Evolutionary conservation across 2,329 filamentous ascomycete species (phyloP).

Genomic region (Akanthomyces dipterigenus): DNA sequence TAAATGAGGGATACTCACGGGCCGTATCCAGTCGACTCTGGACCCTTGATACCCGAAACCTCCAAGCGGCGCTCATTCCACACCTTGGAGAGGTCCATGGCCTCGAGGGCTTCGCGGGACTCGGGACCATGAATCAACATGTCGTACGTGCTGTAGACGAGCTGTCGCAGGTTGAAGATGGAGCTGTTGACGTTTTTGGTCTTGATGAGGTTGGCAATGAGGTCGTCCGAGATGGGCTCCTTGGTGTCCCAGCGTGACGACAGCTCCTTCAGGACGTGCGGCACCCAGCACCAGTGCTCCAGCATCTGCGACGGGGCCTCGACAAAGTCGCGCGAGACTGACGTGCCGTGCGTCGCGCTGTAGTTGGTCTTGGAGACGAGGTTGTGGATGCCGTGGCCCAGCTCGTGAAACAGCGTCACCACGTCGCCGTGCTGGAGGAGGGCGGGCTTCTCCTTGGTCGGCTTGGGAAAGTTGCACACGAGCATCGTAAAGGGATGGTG

Average conservation of each 20-base stretch:
- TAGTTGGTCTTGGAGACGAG: constrained; percentile 28
- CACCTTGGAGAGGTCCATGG: constrained; percentile 55
- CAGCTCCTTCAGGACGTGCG: constrained; percentile 27
- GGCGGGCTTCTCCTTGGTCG: constrained; percentile 67
- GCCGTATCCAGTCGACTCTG: constrained; percentile 55
- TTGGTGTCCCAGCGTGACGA: constrained; percentile 39
- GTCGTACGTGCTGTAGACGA: constrained; percentile 45
- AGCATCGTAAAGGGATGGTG: constrained; percentile 72
- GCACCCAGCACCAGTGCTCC: constrained; percentile 34
- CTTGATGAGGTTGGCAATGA: constrained; percentile 40
- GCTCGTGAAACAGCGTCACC: constrained; percentile 68
- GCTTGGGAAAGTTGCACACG: constrained; percentile 82
- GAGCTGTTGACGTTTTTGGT: constrained; percentile 45
- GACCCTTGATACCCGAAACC: constrained; percentile 67
- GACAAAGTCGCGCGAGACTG: constrained; percentile 28
- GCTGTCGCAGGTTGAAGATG: constrained; percentile 35
- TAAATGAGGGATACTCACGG: constrained; percentile 33
- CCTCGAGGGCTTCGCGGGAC: constrained; percentile 58
- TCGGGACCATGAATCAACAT: constrained; percentile 71
- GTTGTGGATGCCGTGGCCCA: constrained; percentile 28
- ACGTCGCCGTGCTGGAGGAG: constrained; percentile 79
- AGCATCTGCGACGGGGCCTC: constrained; percentile 35
- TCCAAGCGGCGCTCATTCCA: constrained; percentile 69
- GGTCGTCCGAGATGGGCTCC: constrained; percentile 38
- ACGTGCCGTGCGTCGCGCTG: constrained; percentile 29